These are phyloP conservation scores for Bidens hawaiensis DNA, from an alignment of 140 eudicot species.

Conservation along the genomic window DNA sequence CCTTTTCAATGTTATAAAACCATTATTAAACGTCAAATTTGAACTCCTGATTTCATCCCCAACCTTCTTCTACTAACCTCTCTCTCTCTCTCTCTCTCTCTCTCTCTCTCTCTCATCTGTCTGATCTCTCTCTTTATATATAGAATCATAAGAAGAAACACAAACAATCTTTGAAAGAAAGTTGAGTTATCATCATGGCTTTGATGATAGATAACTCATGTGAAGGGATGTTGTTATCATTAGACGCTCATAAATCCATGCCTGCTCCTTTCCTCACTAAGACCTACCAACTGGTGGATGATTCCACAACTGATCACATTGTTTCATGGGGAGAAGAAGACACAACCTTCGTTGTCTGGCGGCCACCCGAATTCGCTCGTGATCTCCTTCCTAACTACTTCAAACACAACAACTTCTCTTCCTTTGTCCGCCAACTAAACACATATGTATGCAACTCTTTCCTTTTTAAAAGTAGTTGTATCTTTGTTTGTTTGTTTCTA, in stretches of 20 bases:
- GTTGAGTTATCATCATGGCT: slow-evolving; percentile 50
- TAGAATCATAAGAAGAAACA: slow-evolving; percentile 5
- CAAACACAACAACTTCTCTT: slow-evolving; percentile 96
- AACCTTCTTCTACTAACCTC: slow-evolving; percentile 25
- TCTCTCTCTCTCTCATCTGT: background rate
- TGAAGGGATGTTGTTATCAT: slow-evolving; percentile 66
- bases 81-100: slow-evolving; percentile 11
- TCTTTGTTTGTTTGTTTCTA: no score
- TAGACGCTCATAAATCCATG: slow-evolving; percentile 77
- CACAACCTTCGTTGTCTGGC: slow-evolving; percentile 92
- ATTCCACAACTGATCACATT: slow-evolving; percentile 78
- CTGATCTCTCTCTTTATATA: background rate
- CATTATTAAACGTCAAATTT: slow-evolving; percentile 10
- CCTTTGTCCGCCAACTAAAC: slow-evolving; percentile 96
- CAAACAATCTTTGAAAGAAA: slow-evolving; percentile 23
- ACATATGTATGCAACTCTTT: slow-evolving; percentile 57
- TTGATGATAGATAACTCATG: slow-evolving; percentile 68
- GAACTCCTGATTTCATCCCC: slow-evolving; percentile 3
- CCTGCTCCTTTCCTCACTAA: slow-evolving; percentile 98
- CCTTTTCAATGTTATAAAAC: background rate
- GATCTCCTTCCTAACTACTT: slow-evolving; percentile 96
- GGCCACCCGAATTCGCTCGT: slow-evolving; percentile 99
- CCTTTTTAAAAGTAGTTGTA: background rate
- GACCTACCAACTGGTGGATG: slow-evolving; percentile 85
- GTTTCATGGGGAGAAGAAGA: slow-evolving; percentile 98